A percentile compares a stretch with the other conserved stretches of the same genome.
Conservation (phyloP, 148 eudicot species). For the Mesembryanthemum crystallinum region DNA sequence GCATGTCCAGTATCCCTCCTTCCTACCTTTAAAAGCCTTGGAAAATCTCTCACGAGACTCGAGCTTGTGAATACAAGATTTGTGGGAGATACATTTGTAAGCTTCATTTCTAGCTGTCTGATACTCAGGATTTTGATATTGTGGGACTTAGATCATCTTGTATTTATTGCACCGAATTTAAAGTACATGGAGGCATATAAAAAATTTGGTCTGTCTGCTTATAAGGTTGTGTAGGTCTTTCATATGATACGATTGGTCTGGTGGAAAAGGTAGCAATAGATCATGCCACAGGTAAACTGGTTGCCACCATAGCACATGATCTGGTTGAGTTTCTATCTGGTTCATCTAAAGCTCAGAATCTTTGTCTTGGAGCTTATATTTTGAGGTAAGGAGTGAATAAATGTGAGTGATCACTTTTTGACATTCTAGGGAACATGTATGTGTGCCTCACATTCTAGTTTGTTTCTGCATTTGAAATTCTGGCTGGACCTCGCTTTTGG, state of each 20-base stretch:
- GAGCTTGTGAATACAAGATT: background rate
- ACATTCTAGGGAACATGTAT: too few relatives aligned
- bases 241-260: background rate
- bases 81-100: background rate
- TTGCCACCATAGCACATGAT: background rate
- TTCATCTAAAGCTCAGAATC: background rate
- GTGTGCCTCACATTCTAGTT: background rate
- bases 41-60: background rate
- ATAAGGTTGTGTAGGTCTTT: background rate
- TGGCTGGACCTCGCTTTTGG: background rate
- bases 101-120: background rate
- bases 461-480: conserved; percentile 11
- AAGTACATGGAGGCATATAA: background rate
- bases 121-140: background rate
- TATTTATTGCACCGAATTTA: conserved; percentile 5
- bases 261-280: background rate
- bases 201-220: background rate
- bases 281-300: background rate
- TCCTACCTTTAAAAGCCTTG: background rate
- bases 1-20: background rate
- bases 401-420: background rate
- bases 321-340: background rate
- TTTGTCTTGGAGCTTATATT: background rate
- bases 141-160: background rate
- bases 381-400: background rate